Conservation (phyloP, 768 basidiomycete species). For the Kwoniella sp. region DNA sequence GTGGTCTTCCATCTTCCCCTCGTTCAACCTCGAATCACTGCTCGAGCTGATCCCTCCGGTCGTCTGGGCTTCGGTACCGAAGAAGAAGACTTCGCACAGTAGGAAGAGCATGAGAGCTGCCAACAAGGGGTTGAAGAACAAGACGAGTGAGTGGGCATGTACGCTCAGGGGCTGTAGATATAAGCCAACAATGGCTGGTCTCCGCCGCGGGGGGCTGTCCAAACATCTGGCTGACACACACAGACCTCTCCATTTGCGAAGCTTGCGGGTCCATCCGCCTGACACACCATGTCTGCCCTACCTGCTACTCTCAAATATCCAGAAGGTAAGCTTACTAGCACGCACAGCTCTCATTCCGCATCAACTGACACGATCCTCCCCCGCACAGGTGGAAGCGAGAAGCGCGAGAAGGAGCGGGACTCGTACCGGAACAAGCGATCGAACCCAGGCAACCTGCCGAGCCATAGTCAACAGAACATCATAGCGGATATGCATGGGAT, state of each 20-base stretch:
- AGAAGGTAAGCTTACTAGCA: conserved; percentile 54
- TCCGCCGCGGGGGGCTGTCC: no score
- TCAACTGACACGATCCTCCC: conserved; percentile 13
- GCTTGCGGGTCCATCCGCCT: conserved; percentile 83
- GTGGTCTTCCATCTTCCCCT: conserved; percentile 38
- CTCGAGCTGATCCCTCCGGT: conserved; percentile 79
- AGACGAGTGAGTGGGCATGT: conserved; percentile 62
- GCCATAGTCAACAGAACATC: conserved; percentile 1
- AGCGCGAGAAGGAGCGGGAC: conserved; percentile 11
- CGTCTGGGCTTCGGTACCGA: conserved; percentile 78
- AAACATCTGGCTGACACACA: no score
- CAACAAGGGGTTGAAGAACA: conserved; percentile 92
- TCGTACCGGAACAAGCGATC: neutral
- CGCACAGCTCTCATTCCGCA: neutral
- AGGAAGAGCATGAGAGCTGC: conserved; percentile 90
- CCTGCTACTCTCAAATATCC: conserved; percentile 69
- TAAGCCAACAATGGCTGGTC: no score
- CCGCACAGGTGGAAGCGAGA: conserved; percentile 35
- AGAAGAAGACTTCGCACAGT: conserved; percentile 87
- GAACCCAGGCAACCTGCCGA: conserved; percentile 8
- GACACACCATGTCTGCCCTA: conserved; percentile 77
- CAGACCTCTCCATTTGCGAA: conserved; percentile 90
- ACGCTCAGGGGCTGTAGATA: no score
- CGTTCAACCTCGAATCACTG: conserved; percentile 53
- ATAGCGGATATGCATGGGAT: neutral